These are phyloP conservation scores for Cercospora sesami DNA, from an alignment of 2,329 filamentous ascomycete genomes.

Conservation along the genomic window DNA sequence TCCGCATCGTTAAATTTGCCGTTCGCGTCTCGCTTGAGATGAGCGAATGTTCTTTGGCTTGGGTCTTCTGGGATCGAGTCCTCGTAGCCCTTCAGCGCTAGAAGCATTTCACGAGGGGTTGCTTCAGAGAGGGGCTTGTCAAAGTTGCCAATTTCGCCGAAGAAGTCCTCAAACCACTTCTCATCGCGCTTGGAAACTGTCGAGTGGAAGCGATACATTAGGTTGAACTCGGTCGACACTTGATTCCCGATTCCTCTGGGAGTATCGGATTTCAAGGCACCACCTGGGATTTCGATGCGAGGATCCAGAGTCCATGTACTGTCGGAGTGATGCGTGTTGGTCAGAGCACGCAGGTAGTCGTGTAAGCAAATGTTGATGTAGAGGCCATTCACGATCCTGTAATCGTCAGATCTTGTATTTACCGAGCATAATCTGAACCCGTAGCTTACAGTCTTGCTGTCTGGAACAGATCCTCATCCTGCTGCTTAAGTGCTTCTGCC, in stretches of 20 bases:
- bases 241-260: conserved; percentile 57
- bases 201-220: conserved; percentile 52
- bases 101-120: conserved; percentile 31
- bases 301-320: conserved; percentile 82
- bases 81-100: conserved; percentile 30
- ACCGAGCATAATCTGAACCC: neutral
- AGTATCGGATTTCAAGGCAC: conserved; percentile 60
- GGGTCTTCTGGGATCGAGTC: conserved; percentile 30
- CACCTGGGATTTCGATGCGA: conserved; percentile 53
- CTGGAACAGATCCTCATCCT: conserved; percentile 68
- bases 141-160: neutral
- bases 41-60: conserved; percentile 49
- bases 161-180: conserved; percentile 43
- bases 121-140: conserved; percentile 17
- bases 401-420: neutral
- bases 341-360: conserved; percentile 76
- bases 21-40: conserved; percentile 36
- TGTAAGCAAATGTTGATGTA: conserved; percentile 77
- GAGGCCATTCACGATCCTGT: conserved; percentile 64
- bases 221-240: conserved; percentile 52
- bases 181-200: conserved; percentile 45
- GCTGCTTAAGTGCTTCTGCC: conserved; percentile 57
- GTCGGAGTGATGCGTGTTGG: conserved; percentile 70
- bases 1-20: conserved; percentile 57
- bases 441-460: conserved; percentile 61